Conservation (phyloP, 1,284 basidiomycete genomes). For the Grifola frondosa region DNA sequence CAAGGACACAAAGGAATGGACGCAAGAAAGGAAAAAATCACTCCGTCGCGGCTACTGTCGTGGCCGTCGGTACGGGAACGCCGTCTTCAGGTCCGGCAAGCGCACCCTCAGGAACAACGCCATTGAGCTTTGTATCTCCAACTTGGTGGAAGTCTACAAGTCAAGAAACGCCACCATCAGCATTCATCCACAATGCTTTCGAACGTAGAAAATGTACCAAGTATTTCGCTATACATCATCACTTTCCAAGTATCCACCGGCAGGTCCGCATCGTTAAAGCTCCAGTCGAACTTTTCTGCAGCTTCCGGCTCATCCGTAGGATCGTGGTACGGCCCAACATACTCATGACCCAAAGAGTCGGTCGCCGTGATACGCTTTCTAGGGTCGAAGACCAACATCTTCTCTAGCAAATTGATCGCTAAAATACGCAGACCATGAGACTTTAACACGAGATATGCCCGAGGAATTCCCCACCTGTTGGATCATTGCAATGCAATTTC, state of each 20-base stretch:
- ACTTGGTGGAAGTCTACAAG: conserved; percentile 77
- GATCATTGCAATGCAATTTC: conserved; percentile 90
- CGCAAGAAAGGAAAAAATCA: conserved; percentile 1
- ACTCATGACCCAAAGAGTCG: conserved; percentile 89
- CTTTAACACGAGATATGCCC: neutral
- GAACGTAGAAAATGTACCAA: conserved; percentile 56
- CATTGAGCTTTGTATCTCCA: conserved; percentile 45
- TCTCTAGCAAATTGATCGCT: conserved; percentile 96
- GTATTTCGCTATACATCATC: conserved; percentile 96
- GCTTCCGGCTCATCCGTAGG: conserved; percentile 97
- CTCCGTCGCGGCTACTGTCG: conserved; percentile 10
- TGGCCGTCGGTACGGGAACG: conserved; percentile 13
- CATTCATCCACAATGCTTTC: neutral
- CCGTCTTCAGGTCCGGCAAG: conserved; percentile 58
- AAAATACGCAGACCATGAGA: conserved; percentile 12
- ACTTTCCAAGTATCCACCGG: conserved; percentile 99
- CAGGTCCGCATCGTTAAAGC: conserved; percentile 99
- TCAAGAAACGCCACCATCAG: neutral
- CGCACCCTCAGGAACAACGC: conserved; percentile 58
- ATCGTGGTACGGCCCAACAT: conserved; percentile 98
- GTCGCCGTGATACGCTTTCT: conserved; percentile 94
- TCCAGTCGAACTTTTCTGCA: conserved; percentile 97
- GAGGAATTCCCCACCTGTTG: conserved; percentile 58
- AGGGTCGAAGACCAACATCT: conserved; percentile 99
- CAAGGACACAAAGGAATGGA: neutral